A percentile compares a stretch with the other conserved stretches of the same genome.
phyloP scores from a whole-genome alignment of 225 moss, liverwort and hornwort species.

The Asterella californica region DNA sequence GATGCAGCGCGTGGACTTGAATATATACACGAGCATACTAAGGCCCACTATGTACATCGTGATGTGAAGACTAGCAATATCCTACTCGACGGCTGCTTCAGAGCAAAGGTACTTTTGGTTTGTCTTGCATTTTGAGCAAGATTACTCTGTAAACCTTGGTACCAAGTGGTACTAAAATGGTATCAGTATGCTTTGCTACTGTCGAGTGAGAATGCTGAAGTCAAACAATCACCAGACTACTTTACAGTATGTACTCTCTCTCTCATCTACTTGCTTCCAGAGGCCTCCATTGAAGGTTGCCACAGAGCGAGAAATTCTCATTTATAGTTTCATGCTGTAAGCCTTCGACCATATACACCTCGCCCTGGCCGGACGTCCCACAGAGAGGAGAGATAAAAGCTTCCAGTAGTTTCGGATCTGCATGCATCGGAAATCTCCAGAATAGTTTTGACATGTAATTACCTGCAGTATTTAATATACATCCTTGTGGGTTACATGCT shows the following conservation, averaged over 20 bases:
- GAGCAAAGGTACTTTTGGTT: slow-evolving; percentile 21
- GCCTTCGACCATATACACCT: no score
- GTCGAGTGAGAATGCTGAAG: no score
- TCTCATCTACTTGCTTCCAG: no score
- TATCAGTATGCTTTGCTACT: background rate
- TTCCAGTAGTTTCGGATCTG: background rate
- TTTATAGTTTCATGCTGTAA: no score
- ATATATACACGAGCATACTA: slow-evolving; percentile 36
- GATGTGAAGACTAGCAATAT: slow-evolving; percentile 39
- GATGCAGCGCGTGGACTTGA: slow-evolving; percentile 32
- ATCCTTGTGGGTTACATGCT: background rate
- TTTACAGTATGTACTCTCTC: no score
- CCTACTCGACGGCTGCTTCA: slow-evolving; percentile 27
- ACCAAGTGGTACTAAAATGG: background rate
- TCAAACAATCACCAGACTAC: no score
- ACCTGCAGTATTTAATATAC: background rate
- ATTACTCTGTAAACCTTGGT: background rate
- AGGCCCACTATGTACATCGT: slow-evolving; percentile 31
- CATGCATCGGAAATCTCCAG: background rate
- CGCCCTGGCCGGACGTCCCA: no score
- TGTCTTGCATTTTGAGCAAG: background rate
- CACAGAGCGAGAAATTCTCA: no score
- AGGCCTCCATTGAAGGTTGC: no score
- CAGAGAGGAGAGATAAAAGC: no score
- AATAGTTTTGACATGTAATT: background rate